phyloP scores from a whole-genome alignment of 2,329 filamentous ascomycete genomes.

The Tolypocladium sp. region DNA sequence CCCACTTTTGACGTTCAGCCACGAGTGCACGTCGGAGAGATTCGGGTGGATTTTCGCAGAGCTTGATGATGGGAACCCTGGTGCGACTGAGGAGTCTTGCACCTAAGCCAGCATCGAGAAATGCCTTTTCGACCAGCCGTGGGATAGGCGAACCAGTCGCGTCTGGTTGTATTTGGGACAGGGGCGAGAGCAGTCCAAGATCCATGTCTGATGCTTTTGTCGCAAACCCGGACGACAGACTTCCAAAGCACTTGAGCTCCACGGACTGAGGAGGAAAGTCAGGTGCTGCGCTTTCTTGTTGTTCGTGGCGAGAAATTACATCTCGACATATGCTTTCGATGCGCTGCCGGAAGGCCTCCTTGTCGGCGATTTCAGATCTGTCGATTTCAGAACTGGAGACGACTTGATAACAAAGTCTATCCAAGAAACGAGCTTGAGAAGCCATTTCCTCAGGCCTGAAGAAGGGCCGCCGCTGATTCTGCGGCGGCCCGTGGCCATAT shows the following conservation, averaged over 20 bases:
- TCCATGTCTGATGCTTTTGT: conserved; percentile 89
- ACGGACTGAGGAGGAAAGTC: conserved; percentile 48
- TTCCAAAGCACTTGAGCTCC: conserved; percentile 72
- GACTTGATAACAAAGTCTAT: conserved; percentile 32
- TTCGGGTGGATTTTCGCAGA: conserved; percentile 62
- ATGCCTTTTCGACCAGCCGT: conserved; percentile 63
- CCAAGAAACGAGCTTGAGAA: conserved; percentile 39
- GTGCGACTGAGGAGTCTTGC: conserved; percentile 71
- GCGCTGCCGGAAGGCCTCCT: conserved; percentile 57
- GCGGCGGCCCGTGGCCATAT: conserved; percentile 7
- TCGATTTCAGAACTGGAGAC: conserved; percentile 55
- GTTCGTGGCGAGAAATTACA: conserved; percentile 46
- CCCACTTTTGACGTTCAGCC: conserved; percentile 63
- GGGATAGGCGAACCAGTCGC: conserved; percentile 55
- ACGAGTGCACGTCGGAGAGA: conserved; percentile 52
- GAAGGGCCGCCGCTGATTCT: conserved; percentile 19
- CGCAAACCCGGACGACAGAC: conserved; percentile 75
- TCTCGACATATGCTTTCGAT: conserved; percentile 58
- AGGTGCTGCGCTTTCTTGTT: conserved; percentile 21
- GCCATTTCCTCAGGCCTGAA: conserved; percentile 36
- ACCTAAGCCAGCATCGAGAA: conserved; percentile 64
- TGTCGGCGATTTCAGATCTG: conserved; percentile 53
- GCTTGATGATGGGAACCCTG: conserved; percentile 78
- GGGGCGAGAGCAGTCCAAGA: conserved; percentile 63
- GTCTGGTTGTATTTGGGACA: conserved; percentile 44